A percentile compares a stretch with the other conserved stretches of the same genome.
Evolutionary conservation across 2,329 filamentous ascomycete species (phyloP).

Genomic region (Aspergillus sp.): DNA sequence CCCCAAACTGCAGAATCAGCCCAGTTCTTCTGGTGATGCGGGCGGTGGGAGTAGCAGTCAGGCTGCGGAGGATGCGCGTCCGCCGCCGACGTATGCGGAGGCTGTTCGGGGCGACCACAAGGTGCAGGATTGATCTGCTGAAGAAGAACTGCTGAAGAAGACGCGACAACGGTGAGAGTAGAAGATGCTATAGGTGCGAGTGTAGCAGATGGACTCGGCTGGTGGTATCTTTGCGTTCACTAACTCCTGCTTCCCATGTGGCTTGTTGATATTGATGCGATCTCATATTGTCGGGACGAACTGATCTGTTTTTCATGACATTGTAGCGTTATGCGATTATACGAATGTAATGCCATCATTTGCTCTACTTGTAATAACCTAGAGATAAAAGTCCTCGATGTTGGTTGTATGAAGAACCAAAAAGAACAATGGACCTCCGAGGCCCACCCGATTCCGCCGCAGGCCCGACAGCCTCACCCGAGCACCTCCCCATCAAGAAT

Average conservation of each 20-base stretch:
- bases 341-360: not conserved
- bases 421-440: not conserved
- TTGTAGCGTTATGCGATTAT: not conserved
- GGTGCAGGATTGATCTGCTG: slow-evolving; percentile 64
- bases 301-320: not conserved
- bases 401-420: not conserved
- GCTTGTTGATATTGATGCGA: not conserved
- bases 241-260: not conserved
- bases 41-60: slow-evolving; percentile 32
- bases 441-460: not conserved
- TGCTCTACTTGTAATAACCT: not conserved
- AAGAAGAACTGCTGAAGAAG: too few species aligned
- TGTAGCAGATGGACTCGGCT: too few species aligned
- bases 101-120: slow-evolving; percentile 89
- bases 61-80: slow-evolving; percentile 38
- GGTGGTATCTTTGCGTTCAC: not conserved
- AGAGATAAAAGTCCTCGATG: slow-evolving; percentile 1
- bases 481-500: slow-evolving; percentile 3
- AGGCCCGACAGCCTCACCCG: slow-evolving; percentile 3
- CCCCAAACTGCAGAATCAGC: slow-evolving; percentile 20
- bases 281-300: not conserved
- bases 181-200: too few species aligned
- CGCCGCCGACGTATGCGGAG: slow-evolving; percentile 84
- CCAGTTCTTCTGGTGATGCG: slow-evolving; percentile 20
- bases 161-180: not conserved